A percentile compares a stretch with the other conserved stretches of the same genome.
phyloP scores from a whole-genome alignment of 2,329 filamentous ascomycete species.

The Gaeumannomyces tritici region DNA sequence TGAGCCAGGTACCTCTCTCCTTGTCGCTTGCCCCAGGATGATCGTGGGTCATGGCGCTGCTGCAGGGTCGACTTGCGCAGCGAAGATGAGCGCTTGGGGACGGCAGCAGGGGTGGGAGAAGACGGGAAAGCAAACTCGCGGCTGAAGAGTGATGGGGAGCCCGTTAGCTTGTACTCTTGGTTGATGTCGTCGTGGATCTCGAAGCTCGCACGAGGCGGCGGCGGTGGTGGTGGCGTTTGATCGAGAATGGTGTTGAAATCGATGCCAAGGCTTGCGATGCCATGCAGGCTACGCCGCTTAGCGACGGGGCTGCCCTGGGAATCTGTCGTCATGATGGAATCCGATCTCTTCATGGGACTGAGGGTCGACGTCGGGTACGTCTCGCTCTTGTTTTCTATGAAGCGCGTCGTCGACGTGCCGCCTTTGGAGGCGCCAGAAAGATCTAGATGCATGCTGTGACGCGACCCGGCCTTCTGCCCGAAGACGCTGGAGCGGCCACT shows the following conservation, averaged over 20 bases:
- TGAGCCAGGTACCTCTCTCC: slow-evolving; percentile 46
- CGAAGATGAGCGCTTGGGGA: slow-evolving; percentile 64
- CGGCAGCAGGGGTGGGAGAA: slow-evolving; percentile 39
- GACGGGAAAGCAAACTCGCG: slow-evolving; percentile 26
- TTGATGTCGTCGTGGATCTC: slow-evolving; percentile 31
- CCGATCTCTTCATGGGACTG: slow-evolving; percentile 85
- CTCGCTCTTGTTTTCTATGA: slow-evolving; percentile 36
- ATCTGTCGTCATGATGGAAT: slow-evolving; percentile 82
- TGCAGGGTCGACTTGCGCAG: slow-evolving; percentile 80
- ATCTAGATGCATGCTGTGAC: slow-evolving; percentile 49
- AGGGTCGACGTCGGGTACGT: slow-evolving; percentile 47
- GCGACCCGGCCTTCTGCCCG: slow-evolving; percentile 30
- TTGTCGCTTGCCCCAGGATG: slow-evolving; percentile 50
- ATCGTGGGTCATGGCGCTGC: slow-evolving; percentile 65
- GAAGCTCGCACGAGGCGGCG: slow-evolving; percentile 30
- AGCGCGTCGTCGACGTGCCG: slow-evolving; percentile 31
- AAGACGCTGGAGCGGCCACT: slow-evolving; percentile 30
- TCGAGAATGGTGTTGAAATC: slow-evolving; percentile 69
- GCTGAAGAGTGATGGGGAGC: slow-evolving; percentile 16
- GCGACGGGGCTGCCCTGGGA: slow-evolving; percentile 78
- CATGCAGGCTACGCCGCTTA: slow-evolving; percentile 82
- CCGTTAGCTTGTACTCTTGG: slow-evolving; percentile 45
- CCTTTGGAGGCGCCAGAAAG: slow-evolving; percentile 39
- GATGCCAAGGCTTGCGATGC: slow-evolving; percentile 51
- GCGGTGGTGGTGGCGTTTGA: slow-evolving; percentile 25